Evolutionary conservation across 2,329 filamentous ascomycete species (phyloP).

Genomic region (Phialemoniopsis sp.): DNA sequence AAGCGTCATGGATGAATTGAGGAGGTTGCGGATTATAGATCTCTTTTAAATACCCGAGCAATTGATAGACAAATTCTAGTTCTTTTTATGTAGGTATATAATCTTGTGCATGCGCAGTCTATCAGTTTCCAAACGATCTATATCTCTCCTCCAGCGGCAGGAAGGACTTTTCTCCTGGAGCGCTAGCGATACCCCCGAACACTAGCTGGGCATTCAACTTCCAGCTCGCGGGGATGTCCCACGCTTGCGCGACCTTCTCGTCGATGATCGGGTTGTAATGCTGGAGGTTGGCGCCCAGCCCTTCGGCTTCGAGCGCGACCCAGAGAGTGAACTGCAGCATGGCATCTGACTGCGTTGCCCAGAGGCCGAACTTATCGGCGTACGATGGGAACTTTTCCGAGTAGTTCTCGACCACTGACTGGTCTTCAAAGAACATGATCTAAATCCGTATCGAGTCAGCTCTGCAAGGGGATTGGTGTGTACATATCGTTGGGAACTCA

Average conservation of each 20-base stretch:
- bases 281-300: slow-evolving; percentile 62
- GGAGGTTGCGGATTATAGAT: neutral
- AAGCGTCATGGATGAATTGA: neutral
- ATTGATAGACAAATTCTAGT: no score
- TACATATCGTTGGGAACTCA: no score
- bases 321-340: slow-evolving; percentile 65
- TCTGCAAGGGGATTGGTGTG: no score
- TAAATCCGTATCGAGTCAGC: no score
- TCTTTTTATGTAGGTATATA: no score
- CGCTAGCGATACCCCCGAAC: slow-evolving; percentile 41
- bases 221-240: slow-evolving; percentile 56
- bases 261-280: slow-evolving; percentile 67
- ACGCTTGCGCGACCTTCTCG: slow-evolving; percentile 45
- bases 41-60: no score
- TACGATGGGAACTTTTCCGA: slow-evolving; percentile 25
- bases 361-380: slow-evolving; percentile 57
- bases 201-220: slow-evolving; percentile 58
- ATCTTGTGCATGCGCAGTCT: no score
- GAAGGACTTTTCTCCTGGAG: neutral
- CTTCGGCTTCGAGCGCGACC: slow-evolving; percentile 59
- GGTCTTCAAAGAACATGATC: slow-evolving; percentile 65
- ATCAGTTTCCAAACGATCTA: neutral
- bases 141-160: neutral
- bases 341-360: slow-evolving; percentile 60
- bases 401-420: slow-evolving; percentile 45